Evolutionary conservation across 164 flowering plant species (phyloP), one percentile per base, ranked within the genome.

Genomic region (Santalum album): DNA sequence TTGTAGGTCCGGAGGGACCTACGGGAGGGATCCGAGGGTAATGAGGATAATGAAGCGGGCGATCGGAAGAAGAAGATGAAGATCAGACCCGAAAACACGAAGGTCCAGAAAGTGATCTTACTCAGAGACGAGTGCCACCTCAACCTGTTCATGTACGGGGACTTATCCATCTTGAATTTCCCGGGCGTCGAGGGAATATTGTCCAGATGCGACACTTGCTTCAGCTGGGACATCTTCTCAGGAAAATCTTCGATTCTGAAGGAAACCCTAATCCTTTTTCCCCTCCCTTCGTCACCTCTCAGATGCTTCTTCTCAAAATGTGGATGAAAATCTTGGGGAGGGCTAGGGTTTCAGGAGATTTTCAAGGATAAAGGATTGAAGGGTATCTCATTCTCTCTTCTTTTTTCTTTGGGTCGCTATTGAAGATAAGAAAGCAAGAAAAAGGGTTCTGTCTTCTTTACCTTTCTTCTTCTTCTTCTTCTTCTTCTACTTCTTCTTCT

Each of bases 81-180:
- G 69, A 85, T 72, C 48, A 79, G 32, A 22, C 73, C 83, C 12
- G 80, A 25, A 59, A 83, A 80, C 22, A 81, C 46, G 34, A 79
- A 61, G 25, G 84, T 77, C 84, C 85, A 86, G 53, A 89, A 77
- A 2, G 82, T 64, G 65, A 90, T 69, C 70, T 85, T 87, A 17
- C 77, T 68, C 2, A 83, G 52, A 5, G 81, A 73, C 10, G 81
- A 76, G 32, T 83, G 86, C 62, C 70, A 79, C 22, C 90, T 69
- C 44, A 75, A 49, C 16, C 82, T 61, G 59, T 69, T 60, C 23
- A 60, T 39, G 70, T 82, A 77, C 0, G 78, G 65, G 0, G 95
- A 29, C 48, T 85, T 90, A 7, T 90, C 97, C 77, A 85, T 79
- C 85, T 90, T 91, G 83, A 88, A 84, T 57, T 91, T 91, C 0